phyloP scores from a whole-genome alignment of 2,329 filamentous ascomycete species.

The Xylariales sp. region DNA sequence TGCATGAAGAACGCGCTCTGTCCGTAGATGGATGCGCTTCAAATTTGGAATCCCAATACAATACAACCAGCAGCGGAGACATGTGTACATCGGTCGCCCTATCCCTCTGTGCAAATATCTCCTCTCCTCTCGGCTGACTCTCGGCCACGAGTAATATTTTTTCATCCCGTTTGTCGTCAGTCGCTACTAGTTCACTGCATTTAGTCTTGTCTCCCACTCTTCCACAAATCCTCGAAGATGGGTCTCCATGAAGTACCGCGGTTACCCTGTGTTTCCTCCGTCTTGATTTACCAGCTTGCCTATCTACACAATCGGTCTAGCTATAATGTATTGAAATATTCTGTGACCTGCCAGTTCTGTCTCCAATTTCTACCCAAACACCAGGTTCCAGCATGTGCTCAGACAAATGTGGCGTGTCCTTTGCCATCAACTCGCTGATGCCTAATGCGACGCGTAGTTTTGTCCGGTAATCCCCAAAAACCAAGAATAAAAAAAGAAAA shows the following conservation, averaged over 20 bases:
- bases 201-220: constrained; percentile 26
- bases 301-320: constrained; percentile 32
- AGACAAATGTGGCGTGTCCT: constrained; percentile 19
- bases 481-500: too few species aligned
- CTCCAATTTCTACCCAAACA: constrained; percentile 35
- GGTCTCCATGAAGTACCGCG: constrained; percentile 26
- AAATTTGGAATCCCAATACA: constrained; percentile 18
- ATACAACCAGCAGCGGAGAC: constrained; percentile 23
- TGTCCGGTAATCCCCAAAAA: constrained; percentile 21
- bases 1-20: constrained; percentile 23
- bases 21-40: constrained; percentile 25
- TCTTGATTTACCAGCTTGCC: constrained; percentile 28
- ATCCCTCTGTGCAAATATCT: constrained; percentile 25
- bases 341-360: constrained; percentile 17
- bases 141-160: constrained; percentile 23
- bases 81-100: constrained; percentile 33
- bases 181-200: constrained; percentile 30
- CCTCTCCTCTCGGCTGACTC: constrained; percentile 22
- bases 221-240: constrained; percentile 35
- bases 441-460: constrained; percentile 32
- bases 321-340: constrained; percentile 26
- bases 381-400: constrained; percentile 22
- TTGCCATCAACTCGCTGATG: constrained; percentile 22
- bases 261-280: constrained; percentile 26
- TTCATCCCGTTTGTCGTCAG: constrained; percentile 27